A percentile compares a stretch with the other conserved stretches of the same genome.
phyloP scores from a whole-genome alignment of 768 basidiomycete genomes.

The Erythrobasidium yunnanense region DNA sequence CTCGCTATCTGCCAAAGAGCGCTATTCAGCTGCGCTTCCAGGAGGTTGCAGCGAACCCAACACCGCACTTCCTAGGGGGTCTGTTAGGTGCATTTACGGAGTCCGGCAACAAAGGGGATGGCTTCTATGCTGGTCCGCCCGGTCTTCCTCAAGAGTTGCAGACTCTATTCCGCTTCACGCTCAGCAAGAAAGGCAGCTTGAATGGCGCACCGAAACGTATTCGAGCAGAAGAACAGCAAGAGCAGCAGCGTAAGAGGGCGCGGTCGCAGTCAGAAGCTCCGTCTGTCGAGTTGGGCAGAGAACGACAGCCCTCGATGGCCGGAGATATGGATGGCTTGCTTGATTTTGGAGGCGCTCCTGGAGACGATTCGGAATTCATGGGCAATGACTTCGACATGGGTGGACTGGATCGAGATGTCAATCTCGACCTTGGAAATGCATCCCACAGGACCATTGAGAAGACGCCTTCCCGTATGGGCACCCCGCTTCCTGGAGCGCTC shows the following conservation, averaged over 20 bases:
- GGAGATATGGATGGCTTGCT: conserved; percentile 38
- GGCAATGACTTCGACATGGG: conserved; percentile 49
- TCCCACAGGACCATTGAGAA: not conserved
- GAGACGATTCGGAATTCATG: conserved; percentile 46
- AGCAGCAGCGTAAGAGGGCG: conserved; percentile 45
- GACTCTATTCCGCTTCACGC: conserved; percentile 60
- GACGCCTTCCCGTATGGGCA: conserved; percentile 11
- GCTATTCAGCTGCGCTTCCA: conserved; percentile 72
- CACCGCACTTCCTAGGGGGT: conserved; percentile 74
- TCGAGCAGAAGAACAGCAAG: not conserved
- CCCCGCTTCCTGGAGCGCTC: not conserved
- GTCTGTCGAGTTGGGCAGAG: conserved; percentile 17
- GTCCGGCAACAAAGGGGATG: conserved; percentile 46
- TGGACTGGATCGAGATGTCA: conserved; percentile 58
- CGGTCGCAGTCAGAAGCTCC: conserved; percentile 48
- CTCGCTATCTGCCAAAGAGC: conserved; percentile 75
- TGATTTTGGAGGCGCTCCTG: conserved; percentile 2
- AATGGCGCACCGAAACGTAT: not conserved
- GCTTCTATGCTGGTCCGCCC: conserved; percentile 71
- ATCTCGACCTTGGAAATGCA: conserved; percentile 47
- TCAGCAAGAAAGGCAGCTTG: conserved; percentile 31
- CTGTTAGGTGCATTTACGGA: conserved; percentile 44
- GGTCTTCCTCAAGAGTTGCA: conserved; percentile 70
- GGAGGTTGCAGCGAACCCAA: conserved; percentile 72
- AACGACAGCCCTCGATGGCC: conserved; percentile 2